Conservation (phyloP, 495 filamentous ascomycete species). For the Clavariopsis aquatica region DNA sequence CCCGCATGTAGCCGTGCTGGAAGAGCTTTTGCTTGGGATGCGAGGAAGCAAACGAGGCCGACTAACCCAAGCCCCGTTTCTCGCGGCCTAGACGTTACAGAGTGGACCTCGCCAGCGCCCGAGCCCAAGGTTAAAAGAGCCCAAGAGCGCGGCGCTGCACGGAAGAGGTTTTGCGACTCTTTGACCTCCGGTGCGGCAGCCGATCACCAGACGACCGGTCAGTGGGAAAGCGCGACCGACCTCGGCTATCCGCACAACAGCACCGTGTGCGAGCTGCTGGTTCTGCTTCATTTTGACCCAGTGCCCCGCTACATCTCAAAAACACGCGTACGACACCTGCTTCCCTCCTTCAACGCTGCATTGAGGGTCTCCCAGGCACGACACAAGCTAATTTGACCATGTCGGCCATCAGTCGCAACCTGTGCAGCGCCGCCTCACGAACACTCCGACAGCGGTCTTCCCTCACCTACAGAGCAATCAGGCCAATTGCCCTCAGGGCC, state of each 20-base stretch:
- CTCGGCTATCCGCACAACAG: not conserved
- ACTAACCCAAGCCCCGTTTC: not conserved
- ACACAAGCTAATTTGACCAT: constrained; percentile 38
- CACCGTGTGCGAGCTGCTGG: not conserved
- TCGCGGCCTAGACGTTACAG: not conserved
- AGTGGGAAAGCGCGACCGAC: not conserved
- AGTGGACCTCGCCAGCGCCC: not conserved
- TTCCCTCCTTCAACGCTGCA: constrained; percentile 23
- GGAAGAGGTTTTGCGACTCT: constrained; percentile 21
- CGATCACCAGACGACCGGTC: not conserved
- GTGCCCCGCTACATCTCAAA: not conserved
- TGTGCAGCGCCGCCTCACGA: constrained; percentile 38
- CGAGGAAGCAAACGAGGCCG: too few species aligned
- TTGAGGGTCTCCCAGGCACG: constrained; percentile 26
- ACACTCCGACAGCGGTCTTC: constrained; percentile 36
- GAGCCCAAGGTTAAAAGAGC: not conserved
- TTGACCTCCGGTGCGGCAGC: not conserved
- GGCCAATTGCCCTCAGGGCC: constrained; percentile 35
- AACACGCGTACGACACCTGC: constrained; percentile 28
- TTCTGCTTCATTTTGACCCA: not conserved
- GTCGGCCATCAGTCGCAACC: constrained; percentile 44
- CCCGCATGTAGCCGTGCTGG: too few species aligned
- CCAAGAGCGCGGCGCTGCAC: not conserved
- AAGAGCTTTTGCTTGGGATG: too few species aligned
- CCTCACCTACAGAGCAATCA: constrained; percentile 28